phyloP scores from a whole-genome alignment of 768 basidiomycete species.

The Xerocomellus intermedius region DNA sequence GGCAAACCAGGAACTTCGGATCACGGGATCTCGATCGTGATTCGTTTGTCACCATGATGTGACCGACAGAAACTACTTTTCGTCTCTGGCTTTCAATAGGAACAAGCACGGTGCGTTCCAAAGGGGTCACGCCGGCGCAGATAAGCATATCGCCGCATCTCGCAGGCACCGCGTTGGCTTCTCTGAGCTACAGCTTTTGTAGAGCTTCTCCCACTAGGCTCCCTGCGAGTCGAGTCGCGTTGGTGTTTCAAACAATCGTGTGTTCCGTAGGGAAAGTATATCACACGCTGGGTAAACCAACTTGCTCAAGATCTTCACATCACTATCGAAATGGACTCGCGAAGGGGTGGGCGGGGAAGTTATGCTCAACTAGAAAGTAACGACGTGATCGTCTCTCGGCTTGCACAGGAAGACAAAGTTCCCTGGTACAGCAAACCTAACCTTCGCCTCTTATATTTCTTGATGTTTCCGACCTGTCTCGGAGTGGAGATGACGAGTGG shows the following conservation, averaged over 20 bases:
- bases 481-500: constrained; percentile 23
- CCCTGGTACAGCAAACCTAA: constrained; percentile 67
- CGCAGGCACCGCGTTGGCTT: no score
- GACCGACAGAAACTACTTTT: no score
- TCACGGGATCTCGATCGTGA: no score
- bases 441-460: constrained; percentile 50
- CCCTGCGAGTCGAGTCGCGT: neutral
- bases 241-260: neutral
- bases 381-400: constrained; percentile 17
- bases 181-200: no score
- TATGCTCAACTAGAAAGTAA: neutral
- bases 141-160: no score
- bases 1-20: no score
- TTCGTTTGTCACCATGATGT: no score
- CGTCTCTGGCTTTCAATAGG: no score
- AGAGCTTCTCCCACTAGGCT: neutral
- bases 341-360: neutral
- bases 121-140: no score
- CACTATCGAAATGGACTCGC: constrained; percentile 4
- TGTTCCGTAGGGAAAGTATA: no score
- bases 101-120: no score
- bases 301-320: neutral
- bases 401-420: constrained; percentile 42
- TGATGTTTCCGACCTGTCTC: constrained; percentile 46
- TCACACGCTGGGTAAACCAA: neutral